Evolutionary conservation across 768 basidiomycete genomes (phyloP), one percentile per base, ranked within the genome.

Genomic region (Pholiota microspora): DNA sequence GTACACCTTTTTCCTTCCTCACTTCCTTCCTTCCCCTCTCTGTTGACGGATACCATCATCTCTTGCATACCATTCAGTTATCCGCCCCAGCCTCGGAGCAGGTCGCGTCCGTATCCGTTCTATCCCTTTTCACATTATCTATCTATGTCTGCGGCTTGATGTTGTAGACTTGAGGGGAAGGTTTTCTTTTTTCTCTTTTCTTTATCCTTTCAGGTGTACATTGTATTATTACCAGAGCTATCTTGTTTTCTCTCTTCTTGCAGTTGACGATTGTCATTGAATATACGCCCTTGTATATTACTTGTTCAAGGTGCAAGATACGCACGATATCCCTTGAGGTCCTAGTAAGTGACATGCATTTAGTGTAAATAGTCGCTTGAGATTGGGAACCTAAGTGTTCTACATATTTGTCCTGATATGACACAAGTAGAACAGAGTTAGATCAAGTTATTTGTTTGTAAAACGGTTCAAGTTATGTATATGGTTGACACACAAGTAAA

Each of bases 141-240:
- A 48, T 53, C 27, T 49, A 47, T 51, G 44, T 55, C 56, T 57
- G 57, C 56, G 55, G 54, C 58, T 59, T 57, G 61, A 59, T 47
- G 60, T 61, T 58, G 49, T 57, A 56, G 45, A 51, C 51, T 42
- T 16, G 44, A 46, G 54, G 57, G 55, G 56, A 58, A 45, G 48
- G 42, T 23, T n/a, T 21, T 42, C 23, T 12, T 16, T 15, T 42
- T 42, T 42, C 2, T 42, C 12, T 42, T 8, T 42, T 42, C 15
- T 31, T 49, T 36, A n/a, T n/a, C n/a, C n/a, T 42, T n/a, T 51
- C 44, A 36, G 50, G 51, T 57, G 44, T 35, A 46, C 38, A 28
- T 32, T 60, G 60, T 61, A 61, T 61, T 58, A 58, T 35, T 53
- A 52, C n/a, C 16, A 31, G 10, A 58, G 55, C 51, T 38, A 52